phyloP scores from a whole-genome alignment of 257 asterid species.

The Anisodus tanguticus region DNA sequence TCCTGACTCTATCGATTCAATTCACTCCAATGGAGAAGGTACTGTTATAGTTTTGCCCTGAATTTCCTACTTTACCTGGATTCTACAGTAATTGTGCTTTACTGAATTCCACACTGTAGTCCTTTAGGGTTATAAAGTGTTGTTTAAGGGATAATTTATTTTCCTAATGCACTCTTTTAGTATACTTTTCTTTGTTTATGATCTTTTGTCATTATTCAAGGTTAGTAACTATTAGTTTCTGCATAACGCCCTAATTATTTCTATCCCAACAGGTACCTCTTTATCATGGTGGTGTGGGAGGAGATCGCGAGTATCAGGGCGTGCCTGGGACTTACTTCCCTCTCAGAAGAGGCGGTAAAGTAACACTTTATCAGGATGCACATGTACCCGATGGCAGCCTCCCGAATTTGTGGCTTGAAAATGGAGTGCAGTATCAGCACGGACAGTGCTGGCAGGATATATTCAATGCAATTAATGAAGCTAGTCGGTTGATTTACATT shows the following conservation, averaged over 20 bases:
- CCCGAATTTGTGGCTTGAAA: slow-evolving; percentile 56
- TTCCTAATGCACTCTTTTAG: too few species aligned
- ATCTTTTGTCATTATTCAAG: too few species aligned
- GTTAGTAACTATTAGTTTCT: too few species aligned
- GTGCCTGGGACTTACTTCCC: slow-evolving; percentile 90
- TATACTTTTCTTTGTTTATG: too few species aligned
- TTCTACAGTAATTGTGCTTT: too few species aligned
- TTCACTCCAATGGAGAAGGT: slow-evolving; percentile 60
- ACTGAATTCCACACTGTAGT: too few species aligned
- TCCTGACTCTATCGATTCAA: slow-evolving; percentile 66
- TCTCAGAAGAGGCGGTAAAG: slow-evolving; percentile 67
- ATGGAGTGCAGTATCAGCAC: slow-evolving; percentile 53
- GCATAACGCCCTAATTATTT: too few species aligned
- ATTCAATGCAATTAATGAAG: slow-evolving; percentile 67
- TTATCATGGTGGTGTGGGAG: slow-evolving; percentile 78
- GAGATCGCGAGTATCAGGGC: slow-evolving; percentile 55
- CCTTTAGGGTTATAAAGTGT: too few species aligned
- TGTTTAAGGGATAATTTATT: too few species aligned
- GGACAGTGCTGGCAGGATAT: slow-evolving; percentile 81
- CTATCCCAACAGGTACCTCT: slow-evolving; percentile 35
- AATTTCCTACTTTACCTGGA: too few species aligned
- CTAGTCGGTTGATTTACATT: slow-evolving; percentile 75
- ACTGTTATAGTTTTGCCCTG: too few species aligned
- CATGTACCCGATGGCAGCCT: slow-evolving; percentile 60
- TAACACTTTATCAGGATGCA: slow-evolving; percentile 86